These are phyloP conservation scores for Teratosphaeria destructans DNA, from an alignment of 2,329 filamentous ascomycete species.

Conservation along the genomic window DNA sequence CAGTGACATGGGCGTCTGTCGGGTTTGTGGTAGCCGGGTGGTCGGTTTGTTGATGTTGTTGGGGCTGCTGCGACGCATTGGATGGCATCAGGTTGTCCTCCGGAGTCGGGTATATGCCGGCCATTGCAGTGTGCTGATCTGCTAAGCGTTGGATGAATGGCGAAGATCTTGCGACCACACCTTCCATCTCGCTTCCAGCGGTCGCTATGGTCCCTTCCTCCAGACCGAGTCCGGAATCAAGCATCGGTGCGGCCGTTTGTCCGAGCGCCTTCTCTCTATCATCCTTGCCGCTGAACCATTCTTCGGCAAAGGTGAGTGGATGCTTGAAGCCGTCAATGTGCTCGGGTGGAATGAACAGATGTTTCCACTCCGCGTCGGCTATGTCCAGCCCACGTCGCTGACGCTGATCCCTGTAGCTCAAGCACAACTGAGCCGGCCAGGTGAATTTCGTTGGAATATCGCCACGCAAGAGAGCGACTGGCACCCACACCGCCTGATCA, in stretches of 20 bases:
- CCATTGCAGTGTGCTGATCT: conserved; percentile 28
- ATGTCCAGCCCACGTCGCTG: too few species aligned
- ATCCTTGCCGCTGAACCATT: conserved; percentile 15
- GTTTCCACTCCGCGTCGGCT: conserved; percentile 9
- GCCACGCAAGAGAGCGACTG: neutral
- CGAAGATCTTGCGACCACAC: conserved; percentile 13
- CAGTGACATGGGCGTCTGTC: neutral
- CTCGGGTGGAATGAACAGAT: conserved; percentile 12
- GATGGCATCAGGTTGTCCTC: conserved; percentile 43
- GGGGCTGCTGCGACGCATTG: conserved; percentile 12
- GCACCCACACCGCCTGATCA: conserved; percentile 2
- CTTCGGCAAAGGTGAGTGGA: conserved; percentile 18
- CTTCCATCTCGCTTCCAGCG: neutral
- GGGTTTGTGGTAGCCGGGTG: neutral
- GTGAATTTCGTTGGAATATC: neutral
- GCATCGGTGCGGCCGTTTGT: neutral
- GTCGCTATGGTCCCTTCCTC: neutral
- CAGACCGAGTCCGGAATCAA: neutral
- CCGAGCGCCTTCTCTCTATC: conserved; percentile 13
- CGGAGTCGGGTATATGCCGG: conserved; percentile 60
- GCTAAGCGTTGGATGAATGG: conserved; percentile 29
- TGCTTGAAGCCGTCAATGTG: conserved; percentile 21
- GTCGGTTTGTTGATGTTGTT: neutral
- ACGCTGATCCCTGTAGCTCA: neutral
- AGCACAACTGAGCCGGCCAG: conserved; percentile 18